Percentiles rank a stretch among this genome's conserved stretches.
Evolutionary conservation across 2,329 filamentous ascomycete genomes (phyloP).

Genomic region (Exophiala calicioides): DNA sequence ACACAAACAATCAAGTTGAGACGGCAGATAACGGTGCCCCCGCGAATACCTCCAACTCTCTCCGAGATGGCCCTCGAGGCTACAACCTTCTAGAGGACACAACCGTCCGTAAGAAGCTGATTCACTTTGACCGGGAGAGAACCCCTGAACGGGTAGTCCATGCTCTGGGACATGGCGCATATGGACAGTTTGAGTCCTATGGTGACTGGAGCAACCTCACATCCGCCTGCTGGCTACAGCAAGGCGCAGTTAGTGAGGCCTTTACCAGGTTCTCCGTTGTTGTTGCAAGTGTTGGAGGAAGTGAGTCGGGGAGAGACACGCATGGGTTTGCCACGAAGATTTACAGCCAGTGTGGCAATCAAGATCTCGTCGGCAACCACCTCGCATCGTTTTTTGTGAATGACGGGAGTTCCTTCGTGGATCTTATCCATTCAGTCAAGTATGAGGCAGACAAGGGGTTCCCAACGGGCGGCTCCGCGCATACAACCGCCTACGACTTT

Average conservation of each 20-base stretch:
- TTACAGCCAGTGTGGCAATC: conserved; percentile 54
- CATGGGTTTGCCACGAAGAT: conserved; percentile 54
- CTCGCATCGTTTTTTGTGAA: conserved; percentile 48
- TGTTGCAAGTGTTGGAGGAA: conserved; percentile 46
- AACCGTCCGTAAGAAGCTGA: conserved; percentile 68
- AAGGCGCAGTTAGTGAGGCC: conserved; percentile 15
- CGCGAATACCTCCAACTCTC: conserved; percentile 65
- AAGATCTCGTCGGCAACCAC: conserved; percentile 51
- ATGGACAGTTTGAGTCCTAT: conserved; percentile 58
- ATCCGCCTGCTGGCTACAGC: conserved; percentile 20
- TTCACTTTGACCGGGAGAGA: conserved; percentile 62
- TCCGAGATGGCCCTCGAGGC: conserved; percentile 67
- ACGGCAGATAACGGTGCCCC: conserved; percentile 70
- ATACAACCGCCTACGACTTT: conserved; percentile 61
- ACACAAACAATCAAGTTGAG: conserved; percentile 12
- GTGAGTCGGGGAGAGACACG: conserved; percentile 51
- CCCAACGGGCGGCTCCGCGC: conserved; percentile 52
- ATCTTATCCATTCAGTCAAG: conserved; percentile 45
- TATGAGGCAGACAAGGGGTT: conserved; percentile 44
- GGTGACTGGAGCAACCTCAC: conserved; percentile 25
- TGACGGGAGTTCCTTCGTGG: conserved; percentile 45
- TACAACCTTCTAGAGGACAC: conserved; percentile 72
- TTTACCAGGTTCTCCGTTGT: conserved; percentile 49
- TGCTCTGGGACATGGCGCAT: conserved; percentile 59
- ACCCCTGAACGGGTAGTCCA: conserved; percentile 65